Base-by-base conservation (phyloP, 306 rosid species). In the Vigna angularis region DNA sequence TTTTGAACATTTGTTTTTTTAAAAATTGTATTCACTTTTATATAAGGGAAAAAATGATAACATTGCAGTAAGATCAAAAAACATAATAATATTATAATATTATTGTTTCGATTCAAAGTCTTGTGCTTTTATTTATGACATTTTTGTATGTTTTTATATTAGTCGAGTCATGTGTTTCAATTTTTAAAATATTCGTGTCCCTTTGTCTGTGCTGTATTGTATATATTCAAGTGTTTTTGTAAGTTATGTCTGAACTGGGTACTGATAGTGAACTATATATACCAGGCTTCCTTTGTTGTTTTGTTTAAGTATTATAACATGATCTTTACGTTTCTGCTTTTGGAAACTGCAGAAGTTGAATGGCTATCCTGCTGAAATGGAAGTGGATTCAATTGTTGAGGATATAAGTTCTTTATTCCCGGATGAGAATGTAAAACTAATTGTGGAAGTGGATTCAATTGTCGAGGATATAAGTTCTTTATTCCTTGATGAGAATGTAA, bases 361-460 rank as follows among this genome's bases (percentile, higher is more conserved):
- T 57, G 18, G 62, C 57, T 34, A 51, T 80, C 64, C 74, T 2
- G 79, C 18, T 68, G 91, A 88, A 20, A 73, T 49, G 74, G 78
- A 65, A 68, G 51, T 20, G 74, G 89, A 86, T 79, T 79, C 82
- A 18, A 5, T 74, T 79, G 76, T 78, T 34, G 85, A 64, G 64
- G 61, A 45, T 72, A 16, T 74, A 51, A 74, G 30, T 51, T 78
- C 85, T 18, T 50, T 83, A 20, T 70, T 75, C 67, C 42, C 69
- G 42, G 70, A 76, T 22, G 85, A 83, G 74, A 70, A 70, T 66
- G 51, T 56, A 69, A 87, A 78, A 74, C 5, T 57, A 16, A 76
- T 42, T 79, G 81, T 44, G 77, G 72, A 51, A 51, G 74, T 79
- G 70, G 85, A 72, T 26, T 26, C 82, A 18, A 8, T 74, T 78